Conservation (phyloP, 441 rosid genomes). For the Caryocar brasiliense region DNA sequence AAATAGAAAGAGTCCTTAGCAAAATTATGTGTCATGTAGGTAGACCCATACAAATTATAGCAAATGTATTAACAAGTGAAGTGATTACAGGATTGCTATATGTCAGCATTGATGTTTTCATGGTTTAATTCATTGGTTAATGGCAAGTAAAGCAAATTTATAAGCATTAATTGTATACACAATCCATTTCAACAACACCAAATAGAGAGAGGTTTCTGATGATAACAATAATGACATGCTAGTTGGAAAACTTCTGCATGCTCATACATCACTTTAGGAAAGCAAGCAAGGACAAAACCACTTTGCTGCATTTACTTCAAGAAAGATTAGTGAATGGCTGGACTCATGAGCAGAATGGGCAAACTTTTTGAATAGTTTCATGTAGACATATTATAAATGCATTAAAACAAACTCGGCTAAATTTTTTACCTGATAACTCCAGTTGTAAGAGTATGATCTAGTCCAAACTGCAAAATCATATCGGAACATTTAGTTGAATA, state of each 20-base stretch:
- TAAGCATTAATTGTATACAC: neutral
- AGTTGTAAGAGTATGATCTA: slow-evolving; percentile 91
- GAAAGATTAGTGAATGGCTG: too few species aligned
- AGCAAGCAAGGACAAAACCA: neutral
- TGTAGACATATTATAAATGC: neutral
- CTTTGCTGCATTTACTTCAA: neutral
- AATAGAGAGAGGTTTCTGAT: neutral
- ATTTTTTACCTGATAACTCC: slow-evolving; percentile 79
- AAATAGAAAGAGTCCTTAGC: slow-evolving; percentile 9
- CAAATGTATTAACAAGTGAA: neutral
- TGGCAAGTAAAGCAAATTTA: neutral
- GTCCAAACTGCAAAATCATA: slow-evolving; percentile 71
- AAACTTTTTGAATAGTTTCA: too few species aligned
- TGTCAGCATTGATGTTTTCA: too few species aligned
- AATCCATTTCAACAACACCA: neutral
- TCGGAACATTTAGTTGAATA: neutral
- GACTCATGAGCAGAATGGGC: too few species aligned
- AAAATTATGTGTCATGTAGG: neutral
- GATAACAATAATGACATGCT: neutral
- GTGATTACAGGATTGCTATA: neutral
- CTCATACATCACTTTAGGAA: too few species aligned
- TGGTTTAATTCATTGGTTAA: too few species aligned
- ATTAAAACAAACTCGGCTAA: neutral
- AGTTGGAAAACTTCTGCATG: neutral
- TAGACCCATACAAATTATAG: neutral